Evolutionary conservation across 2,329 filamentous ascomycete genomes (phyloP).

Genomic region (Hypocrella siamensis): DNA sequence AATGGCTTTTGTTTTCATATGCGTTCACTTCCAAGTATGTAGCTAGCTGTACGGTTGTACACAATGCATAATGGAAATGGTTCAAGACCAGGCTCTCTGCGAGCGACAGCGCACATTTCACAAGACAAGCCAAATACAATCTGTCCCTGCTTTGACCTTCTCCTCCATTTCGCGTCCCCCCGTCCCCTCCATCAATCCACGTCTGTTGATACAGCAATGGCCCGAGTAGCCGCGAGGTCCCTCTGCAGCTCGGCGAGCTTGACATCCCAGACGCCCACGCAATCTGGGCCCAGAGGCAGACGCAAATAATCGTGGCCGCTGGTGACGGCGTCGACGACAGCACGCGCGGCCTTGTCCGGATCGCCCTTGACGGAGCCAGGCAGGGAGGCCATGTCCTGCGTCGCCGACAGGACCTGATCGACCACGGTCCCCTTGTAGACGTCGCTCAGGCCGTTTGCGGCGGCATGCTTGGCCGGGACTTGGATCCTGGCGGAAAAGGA

Average conservation of each 20-base stretch:
- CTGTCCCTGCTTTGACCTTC: no score
- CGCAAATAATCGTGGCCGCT: background rate
- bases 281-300: background rate
- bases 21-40: no score
- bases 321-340: background rate
- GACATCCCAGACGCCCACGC: background rate
- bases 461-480: slow-evolving; percentile 4
- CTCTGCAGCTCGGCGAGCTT: background rate
- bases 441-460: slow-evolving; percentile 5
- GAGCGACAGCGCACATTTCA: no score
- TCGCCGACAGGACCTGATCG: slow-evolving; percentile 1
- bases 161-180: no score
- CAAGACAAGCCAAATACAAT: no score
- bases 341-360: background rate
- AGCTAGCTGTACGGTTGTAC: no score
- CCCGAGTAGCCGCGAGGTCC: background rate
- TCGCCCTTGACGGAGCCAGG: slow-evolving; percentile 1
- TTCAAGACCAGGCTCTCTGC: no score
- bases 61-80: no score
- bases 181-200: background rate
- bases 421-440: slow-evolving; percentile 14
- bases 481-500: slow-evolving; percentile 18
- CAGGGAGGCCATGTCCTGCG: background rate
- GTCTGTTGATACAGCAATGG: background rate
- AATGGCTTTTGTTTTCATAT: no score